phyloP scores from a whole-genome alignment of 345 rosid species.

The Luvunga scandens region DNA sequence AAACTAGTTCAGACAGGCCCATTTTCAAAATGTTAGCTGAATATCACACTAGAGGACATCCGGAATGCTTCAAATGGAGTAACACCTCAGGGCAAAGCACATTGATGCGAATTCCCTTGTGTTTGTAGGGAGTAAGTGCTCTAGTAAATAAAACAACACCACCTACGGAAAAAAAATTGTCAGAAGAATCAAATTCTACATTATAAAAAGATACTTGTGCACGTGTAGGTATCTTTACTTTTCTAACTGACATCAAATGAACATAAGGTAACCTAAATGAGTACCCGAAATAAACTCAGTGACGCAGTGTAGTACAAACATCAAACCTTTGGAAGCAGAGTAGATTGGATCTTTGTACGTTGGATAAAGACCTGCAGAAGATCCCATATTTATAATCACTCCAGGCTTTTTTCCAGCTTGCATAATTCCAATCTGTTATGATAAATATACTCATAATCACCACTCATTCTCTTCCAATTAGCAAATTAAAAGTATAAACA shows the following conservation, averaged over 20 bases:
- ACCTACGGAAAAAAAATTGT: conserved; percentile 37
- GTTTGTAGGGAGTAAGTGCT: conserved; percentile 54
- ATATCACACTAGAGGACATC: background rate
- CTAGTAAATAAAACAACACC: conserved; percentile 90
- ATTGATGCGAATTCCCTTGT: conserved; percentile 78
- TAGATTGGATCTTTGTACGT: conserved; percentile 63
- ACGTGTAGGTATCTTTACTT: background rate
- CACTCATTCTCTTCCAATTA: background rate
- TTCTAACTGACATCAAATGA: background rate
- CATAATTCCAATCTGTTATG: conserved; percentile 70
- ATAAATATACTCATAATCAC: conserved; percentile 2
- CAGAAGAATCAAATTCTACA: conserved; percentile 1
- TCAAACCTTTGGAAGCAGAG: conserved; percentile 72
- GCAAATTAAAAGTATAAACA: background rate
- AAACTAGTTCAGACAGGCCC: background rate
- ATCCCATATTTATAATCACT: conserved; percentile 85
- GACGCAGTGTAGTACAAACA: conserved; percentile 11
- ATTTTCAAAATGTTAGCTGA: background rate
- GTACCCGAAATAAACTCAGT: background rate
- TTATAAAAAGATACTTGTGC: background rate
- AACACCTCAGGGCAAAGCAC: conserved; percentile 98
- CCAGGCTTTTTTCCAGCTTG: conserved; percentile 73
- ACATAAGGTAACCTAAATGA: background rate
- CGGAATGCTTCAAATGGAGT: conserved; percentile 9
- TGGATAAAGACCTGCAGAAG: conserved; percentile 89